Base-by-base conservation (phyloP, 1,139 yeast species). In the Taphrina deformans region DNA sequence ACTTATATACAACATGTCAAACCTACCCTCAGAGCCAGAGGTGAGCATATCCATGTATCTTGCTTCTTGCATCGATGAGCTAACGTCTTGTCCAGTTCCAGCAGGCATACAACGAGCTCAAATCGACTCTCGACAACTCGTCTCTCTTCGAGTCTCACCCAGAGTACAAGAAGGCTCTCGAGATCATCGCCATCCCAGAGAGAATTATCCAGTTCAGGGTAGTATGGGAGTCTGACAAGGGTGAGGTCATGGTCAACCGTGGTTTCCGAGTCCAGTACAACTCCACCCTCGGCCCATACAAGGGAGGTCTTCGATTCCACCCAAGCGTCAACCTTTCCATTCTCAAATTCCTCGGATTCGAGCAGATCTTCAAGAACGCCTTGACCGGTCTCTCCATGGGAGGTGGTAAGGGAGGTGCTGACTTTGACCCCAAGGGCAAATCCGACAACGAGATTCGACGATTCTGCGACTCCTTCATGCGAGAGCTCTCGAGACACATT, bases 351-450 rank as follows among this genome's bases (percentile, higher is more conserved):
- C 84, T 93, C 75, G 99, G 98, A 75, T 93, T 89, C 78, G 99
- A 93, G 83, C 99, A 93, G 82, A 91, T 91, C 79, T 93, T 93
- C 85, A 93, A 93, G 85, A 93, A 93, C 77, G 98, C 99, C 65
- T 83, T 93, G 75, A 93, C 99, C 73, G 98, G 98, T 74, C 84
- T 92, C 74, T 85, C 87, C 84, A 91, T 93, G 89, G 99, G 99
- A 78, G 99, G 99, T 83, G 99, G 97, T 81, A 93, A 93, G 80
- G 99, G 99, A 85, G 99, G 99, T 79, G 83, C 96, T 70, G 97
- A 93, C 81, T 93, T 93, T 80, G 90, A 92, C 81, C 97, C 97
- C 74, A 92, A 92, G 85, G 96, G 93, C 75, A 88, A 87, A 80
- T 83, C 96, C 67, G 96, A 92, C 79, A 78, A 81, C 73, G 99